Percentiles rank a stretch among this genome's conserved stretches.
These are phyloP conservation scores for Coccomyxa sp. DNA, from an alignment of 139 green algal species.

Conservation along the genomic window DNA sequence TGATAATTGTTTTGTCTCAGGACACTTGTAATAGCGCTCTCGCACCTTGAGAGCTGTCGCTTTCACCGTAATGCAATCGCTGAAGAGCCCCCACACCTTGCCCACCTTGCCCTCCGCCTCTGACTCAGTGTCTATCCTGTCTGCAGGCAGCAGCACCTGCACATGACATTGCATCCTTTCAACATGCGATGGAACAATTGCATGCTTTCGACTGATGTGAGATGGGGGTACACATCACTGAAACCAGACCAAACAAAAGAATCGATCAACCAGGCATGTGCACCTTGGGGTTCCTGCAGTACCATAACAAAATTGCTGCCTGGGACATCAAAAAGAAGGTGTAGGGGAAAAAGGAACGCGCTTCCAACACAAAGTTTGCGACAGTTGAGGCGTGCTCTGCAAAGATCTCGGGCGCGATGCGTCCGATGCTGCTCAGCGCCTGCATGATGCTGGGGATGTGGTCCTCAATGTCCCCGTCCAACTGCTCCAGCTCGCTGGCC, in stretches of 20 bases:
- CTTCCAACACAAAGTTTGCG: conserved; percentile 28
- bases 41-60: conserved; percentile 33
- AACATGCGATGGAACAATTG: too few relatives aligned
- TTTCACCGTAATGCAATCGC: conserved; percentile 38
- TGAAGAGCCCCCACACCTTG: conserved; percentile 17
- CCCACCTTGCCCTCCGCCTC: conserved; percentile 5
- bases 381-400: conserved; percentile 20
- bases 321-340: background rate
- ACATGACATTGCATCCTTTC: background rate
- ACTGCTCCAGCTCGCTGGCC: conserved; percentile 12
- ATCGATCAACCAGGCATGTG: too few relatives aligned
- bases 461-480: background rate
- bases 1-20: too few relatives aligned
- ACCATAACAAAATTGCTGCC: background rate
- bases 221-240: too few relatives aligned
- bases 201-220: too few relatives aligned
- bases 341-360: background rate
- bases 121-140: background rate
- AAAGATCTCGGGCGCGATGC: conserved; percentile 33
- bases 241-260: too few relatives aligned
- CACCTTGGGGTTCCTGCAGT: too few relatives aligned
- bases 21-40: too few relatives aligned
- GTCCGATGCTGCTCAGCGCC: conserved; percentile 29
- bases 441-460: conserved; percentile 23
- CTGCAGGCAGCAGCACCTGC: background rate